Evolutionary conservation across 148 eudicot genomes (phyloP).

Genomic region (Dysphania ambrosioides): DNA sequence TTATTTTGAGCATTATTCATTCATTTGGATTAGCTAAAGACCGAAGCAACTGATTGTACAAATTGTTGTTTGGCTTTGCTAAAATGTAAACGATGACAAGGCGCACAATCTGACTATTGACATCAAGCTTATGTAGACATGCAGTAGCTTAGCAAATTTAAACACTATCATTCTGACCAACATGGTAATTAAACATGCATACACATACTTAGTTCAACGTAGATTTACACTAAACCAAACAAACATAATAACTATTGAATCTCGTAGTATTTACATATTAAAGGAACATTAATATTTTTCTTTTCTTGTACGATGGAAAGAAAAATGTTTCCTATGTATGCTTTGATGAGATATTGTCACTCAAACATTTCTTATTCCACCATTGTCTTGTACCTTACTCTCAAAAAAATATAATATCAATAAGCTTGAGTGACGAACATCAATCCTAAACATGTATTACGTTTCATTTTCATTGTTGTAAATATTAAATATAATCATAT

Average conservation of each 20-base stretch:
- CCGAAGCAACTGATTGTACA: constrained; percentile 12
- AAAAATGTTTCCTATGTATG: too few relatives aligned
- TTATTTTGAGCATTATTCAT: constrained; percentile 1
- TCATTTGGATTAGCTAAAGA: not conserved
- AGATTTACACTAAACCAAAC: not conserved
- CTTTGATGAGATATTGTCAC: too few relatives aligned
- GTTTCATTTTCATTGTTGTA: too few relatives aligned
- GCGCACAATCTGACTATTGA: not conserved
- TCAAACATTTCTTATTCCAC: too few relatives aligned
- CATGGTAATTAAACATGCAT: not conserved
- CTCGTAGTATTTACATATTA: not conserved
- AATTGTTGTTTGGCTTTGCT: constrained; percentile 14
- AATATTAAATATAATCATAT: too few relatives aligned
- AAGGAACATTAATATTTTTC: not conserved
- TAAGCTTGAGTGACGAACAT: too few relatives aligned
- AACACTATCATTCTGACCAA: not conserved
- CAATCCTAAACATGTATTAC: too few relatives aligned
- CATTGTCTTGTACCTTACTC: too few relatives aligned
- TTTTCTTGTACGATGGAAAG: too few relatives aligned
- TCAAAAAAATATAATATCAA: too few relatives aligned
- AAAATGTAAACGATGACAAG: not conserved
- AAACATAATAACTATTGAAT: not conserved
- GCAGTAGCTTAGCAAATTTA: too few relatives aligned
- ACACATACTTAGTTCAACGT: not conserved
- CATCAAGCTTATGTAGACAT: not conserved